Conservation (phyloP, 2,329 filamentous ascomycete species). For the Aspergillus pseudonomiae region DNA sequence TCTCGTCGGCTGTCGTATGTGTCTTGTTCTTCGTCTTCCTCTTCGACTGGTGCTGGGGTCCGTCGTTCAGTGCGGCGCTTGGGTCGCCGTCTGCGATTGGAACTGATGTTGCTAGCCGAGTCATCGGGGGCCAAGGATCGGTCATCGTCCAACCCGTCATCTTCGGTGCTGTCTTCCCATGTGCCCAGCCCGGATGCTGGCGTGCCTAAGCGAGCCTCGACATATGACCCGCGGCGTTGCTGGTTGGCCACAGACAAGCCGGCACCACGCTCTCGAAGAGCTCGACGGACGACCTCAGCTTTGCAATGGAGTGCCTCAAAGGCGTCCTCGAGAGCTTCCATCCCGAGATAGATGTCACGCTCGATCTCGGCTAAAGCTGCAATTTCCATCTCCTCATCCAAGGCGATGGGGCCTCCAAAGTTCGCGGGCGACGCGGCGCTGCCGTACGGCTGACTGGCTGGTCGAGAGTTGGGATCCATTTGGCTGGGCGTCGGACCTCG, state of each 20-base stretch:
- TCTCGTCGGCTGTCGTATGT: conserved; percentile 26
- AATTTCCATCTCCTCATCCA: conserved; percentile 94
- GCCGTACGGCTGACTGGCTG: conserved; percentile 44
- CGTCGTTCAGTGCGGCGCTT: conserved; percentile 52
- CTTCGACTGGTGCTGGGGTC: conserved; percentile 52
- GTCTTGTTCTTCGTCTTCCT: conserved; percentile 49
- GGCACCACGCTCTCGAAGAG: conserved; percentile 78
- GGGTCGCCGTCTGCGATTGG: conserved; percentile 47
- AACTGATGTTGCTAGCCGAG: conserved; percentile 53
- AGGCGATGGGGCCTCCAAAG: conserved; percentile 74
- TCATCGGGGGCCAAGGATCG: conserved; percentile 52
- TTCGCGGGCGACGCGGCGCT: conserved; percentile 58
- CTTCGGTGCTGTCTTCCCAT: conserved; percentile 48
- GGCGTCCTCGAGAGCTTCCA: conserved; percentile 92
- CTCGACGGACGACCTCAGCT: conserved; percentile 77
- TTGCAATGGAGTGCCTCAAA: conserved; percentile 88
- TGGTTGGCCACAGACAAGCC: conserved; percentile 63
- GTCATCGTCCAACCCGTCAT: conserved; percentile 50
- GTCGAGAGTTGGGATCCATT: conserved; percentile 46
- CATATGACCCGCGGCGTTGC: conserved; percentile 45
- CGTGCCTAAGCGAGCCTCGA: conserved; percentile 48
- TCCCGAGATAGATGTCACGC: conserved; percentile 87
- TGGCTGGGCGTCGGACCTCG: conserved; percentile 38
- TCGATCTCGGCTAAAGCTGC: conserved; percentile 88
- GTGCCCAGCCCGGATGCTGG: conserved; percentile 39